Evolutionary conservation across 768 basidiomycete species (phyloP).

Genomic region (Mycena maculata): DNA sequence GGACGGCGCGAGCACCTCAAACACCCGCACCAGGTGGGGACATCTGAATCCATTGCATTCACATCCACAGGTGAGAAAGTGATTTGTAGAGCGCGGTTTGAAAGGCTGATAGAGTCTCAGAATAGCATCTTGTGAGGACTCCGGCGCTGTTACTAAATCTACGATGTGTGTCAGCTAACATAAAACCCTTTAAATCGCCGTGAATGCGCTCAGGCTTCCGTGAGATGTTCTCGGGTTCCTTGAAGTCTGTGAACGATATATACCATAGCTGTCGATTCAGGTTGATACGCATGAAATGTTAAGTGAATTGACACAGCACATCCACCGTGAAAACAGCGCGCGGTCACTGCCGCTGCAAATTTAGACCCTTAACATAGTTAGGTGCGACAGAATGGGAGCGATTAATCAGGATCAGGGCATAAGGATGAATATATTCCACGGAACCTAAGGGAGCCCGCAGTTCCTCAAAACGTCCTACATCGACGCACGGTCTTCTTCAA

Average conservation of each 20-base stretch:
- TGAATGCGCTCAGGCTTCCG: conserved; percentile 12
- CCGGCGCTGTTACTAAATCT: too few relatives aligned
- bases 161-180: too few relatives aligned
- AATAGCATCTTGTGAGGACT: too few relatives aligned
- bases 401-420: not conserved
- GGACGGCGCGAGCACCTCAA: too few relatives aligned
- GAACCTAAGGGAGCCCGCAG: not conserved
- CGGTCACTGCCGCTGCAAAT: conserved; percentile 10
- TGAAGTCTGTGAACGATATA: conserved; percentile 6
- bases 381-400: conserved; percentile 1
- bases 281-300: conserved; percentile 17
- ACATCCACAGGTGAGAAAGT: conserved; percentile 4
- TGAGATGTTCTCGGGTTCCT: conserved; percentile 13
- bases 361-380: too few relatives aligned
- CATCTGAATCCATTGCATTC: conserved; percentile 5
- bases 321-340: conserved; percentile 7
- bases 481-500: not conserved
- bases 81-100: conserved; percentile 3
- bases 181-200: conserved; percentile 7
- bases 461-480: not conserved
- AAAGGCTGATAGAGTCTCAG: conserved; percentile 15
- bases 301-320: conserved; percentile 13
- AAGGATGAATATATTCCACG: conserved; percentile 11
- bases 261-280: conserved; percentile 9
- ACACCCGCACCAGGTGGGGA: conserved; percentile 4